These are phyloP conservation scores for Aureobasidium leucospermi DNA, from an alignment of 2,329 filamentous ascomycete species.

Conservation along the genomic window DNA sequence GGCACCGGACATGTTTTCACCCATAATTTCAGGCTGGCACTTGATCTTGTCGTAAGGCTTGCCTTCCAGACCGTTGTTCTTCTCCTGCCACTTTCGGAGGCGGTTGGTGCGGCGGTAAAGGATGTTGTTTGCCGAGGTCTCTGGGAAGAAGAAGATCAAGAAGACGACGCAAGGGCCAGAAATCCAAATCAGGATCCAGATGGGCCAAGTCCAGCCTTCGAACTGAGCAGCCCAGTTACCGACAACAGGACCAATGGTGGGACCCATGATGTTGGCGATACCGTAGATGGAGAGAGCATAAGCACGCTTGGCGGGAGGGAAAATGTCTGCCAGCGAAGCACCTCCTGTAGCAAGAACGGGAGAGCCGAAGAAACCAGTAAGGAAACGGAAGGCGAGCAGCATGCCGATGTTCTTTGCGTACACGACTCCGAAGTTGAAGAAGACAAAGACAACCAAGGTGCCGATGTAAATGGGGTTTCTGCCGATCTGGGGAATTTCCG, in stretches of 20 bases:
- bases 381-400: constrained; percentile 45
- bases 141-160: constrained; percentile 33
- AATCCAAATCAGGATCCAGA: constrained; percentile 37
- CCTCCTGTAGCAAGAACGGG: constrained; percentile 40
- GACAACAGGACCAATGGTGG: constrained; percentile 35
- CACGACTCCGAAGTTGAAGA: constrained; percentile 39
- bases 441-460: constrained; percentile 43
- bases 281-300: constrained; percentile 37
- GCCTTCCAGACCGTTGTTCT: constrained; percentile 28
- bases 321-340: constrained; percentile 39
- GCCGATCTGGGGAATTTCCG: constrained; percentile 44
- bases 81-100: constrained; percentile 31
- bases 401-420: constrained; percentile 41
- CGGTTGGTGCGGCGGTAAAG: constrained; percentile 33
- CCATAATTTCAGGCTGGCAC: constrained; percentile 35
- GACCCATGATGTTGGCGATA: constrained; percentile 33
- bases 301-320: constrained; percentile 29
- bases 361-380: constrained; percentile 45
- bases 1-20: constrained; percentile 29
- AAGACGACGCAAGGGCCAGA: constrained; percentile 32
- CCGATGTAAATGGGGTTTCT: constrained; percentile 43
- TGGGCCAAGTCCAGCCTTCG: constrained; percentile 33
- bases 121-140: constrained; percentile 35
- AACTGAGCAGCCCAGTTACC: constrained; percentile 35
- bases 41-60: constrained; percentile 28